Evolutionary conservation across 108 stramenopile species (phyloP), one percentile per base, ranked within the genome.

Genomic region (Epipyxis sp.): DNA sequence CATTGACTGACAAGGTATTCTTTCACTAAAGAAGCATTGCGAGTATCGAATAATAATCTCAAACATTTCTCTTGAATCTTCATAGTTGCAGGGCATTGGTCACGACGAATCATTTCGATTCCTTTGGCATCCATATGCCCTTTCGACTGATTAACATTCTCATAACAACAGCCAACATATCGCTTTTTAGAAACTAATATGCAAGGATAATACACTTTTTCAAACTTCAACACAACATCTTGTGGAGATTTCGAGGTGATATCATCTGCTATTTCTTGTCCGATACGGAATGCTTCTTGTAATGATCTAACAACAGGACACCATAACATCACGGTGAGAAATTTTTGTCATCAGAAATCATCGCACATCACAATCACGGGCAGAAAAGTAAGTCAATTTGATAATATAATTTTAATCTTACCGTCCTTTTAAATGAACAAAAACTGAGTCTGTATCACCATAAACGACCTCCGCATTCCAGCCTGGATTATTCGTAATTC

Each of bases 381-480:
- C n/a, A n/a, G n/a, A n/a, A n/a, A n/a, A n/a, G n/a, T n/a, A n/a
- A n/a, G n/a, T n/a, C n/a, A n/a, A n/a, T 42, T 84, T 76, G 32
- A 92, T 86, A 27, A 87, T 86, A 71, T n/a, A n/a, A n/a, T n/a
- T n/a, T n/a, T n/a, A n/a, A n/a, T n/a, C n/a, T n/a, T n/a, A n/a
- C n/a, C 92, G 88, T 34, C 95, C 94, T 32, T 91, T 91, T n/a
- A 97, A 79, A 71, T 86, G 87, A 13, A 99, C 84, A 87, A 99
- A 99, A n/a, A 99, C 59, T 2, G 94, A 95, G 80, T 99, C 98
- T 1, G 98, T 99, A 77, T 99, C 98, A 34, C 94, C 93, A 76
- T 94, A 95, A 46, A 94, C 88, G 0, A 99, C 96, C 59, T 88
- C 78, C 27, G 92, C 94, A 25, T 91, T 91, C 59, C 79, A 81